phyloP scores from a whole-genome alignment of 2,329 filamentous ascomycete genomes.

The Colletotrichum orbiculare region DNA sequence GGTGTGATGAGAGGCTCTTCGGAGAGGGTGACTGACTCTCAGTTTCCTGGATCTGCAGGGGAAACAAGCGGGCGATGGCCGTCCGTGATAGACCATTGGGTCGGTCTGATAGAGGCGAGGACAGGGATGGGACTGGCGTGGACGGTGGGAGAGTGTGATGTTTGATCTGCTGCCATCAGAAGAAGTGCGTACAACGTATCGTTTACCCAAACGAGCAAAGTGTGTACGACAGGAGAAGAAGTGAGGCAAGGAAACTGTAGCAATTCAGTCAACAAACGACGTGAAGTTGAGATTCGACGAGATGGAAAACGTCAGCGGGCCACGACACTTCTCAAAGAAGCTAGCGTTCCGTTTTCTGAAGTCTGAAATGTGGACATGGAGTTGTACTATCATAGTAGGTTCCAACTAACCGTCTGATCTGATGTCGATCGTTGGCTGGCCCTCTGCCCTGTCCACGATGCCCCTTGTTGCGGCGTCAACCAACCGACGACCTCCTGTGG shows the following conservation, averaged over 20 bases:
- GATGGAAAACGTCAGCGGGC: not conserved
- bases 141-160: not conserved
- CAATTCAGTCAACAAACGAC: too few species aligned
- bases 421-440: too few species aligned
- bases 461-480: too few species aligned
- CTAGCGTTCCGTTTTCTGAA: slow-evolving; percentile 11
- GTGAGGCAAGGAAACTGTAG: too few species aligned
- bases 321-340: not conserved
- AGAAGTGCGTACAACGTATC: not conserved
- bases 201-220: too few species aligned
- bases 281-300: too few species aligned
- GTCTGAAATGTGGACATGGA: slow-evolving; percentile 6
- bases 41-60: slow-evolving; percentile 41
- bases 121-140: not conserved
- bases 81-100: slow-evolving; percentile 40
- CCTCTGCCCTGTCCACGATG: too few species aligned
- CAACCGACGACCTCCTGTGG: too few species aligned
- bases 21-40: slow-evolving; percentile 26
- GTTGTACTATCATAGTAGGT: not conserved
- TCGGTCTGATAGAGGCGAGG: not conserved
- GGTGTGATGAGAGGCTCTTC: too few species aligned
- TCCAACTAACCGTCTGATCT: not conserved
- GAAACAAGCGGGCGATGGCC: slow-evolving; percentile 40
- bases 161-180: too few species aligned
- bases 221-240: too few species aligned